A percentile compares a stretch with the other conserved stretches of the same genome.
Evolutionary conservation across 2,329 filamentous ascomycete species (phyloP).

Genomic region (Corynespora cassiicola): DNA sequence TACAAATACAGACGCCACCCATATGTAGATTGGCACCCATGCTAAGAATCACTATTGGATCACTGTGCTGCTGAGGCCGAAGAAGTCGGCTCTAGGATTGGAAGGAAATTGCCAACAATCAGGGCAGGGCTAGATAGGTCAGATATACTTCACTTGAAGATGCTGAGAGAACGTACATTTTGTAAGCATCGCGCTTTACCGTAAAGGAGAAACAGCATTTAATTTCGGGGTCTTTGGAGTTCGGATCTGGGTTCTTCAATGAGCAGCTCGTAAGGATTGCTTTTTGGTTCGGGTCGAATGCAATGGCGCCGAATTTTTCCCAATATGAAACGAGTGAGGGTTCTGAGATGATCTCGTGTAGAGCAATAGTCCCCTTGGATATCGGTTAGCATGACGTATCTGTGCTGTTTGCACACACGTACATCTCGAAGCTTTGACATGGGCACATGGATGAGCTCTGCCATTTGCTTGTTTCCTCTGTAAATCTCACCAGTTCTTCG

Average conservation of each 20-base stretch:
- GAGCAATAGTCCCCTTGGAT: slow-evolving; percentile 86
- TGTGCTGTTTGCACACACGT: slow-evolving; percentile 47
- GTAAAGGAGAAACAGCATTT: slow-evolving; percentile 98
- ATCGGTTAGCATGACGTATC: slow-evolving; percentile 15
- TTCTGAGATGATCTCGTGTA: slow-evolving; percentile 95
- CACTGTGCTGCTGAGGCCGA: slow-evolving; percentile 11
- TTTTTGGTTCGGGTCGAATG: slow-evolving; percentile 92
- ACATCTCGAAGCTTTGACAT: slow-evolving; percentile 92
- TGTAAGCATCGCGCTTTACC: slow-evolving; percentile 91
- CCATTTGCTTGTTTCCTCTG: slow-evolving; percentile 98
- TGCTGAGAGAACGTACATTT: slow-evolving; percentile 73
- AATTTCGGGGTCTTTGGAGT: slow-evolving; percentile 74
- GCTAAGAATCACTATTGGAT: too few species aligned
- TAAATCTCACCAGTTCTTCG: slow-evolving; percentile 96
- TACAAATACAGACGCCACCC: slow-evolving; percentile 3
- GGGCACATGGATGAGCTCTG: slow-evolving; percentile 89
- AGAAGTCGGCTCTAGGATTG: slow-evolving; percentile 66
- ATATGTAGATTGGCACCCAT: slow-evolving; percentile 4
- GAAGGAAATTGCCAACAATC: slow-evolving; percentile 96
- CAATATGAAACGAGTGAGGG: slow-evolving; percentile 95
- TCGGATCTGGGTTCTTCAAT: slow-evolving; percentile 73
- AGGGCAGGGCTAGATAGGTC: slow-evolving; percentile 71
- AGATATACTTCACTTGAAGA: slow-evolving; percentile 27
- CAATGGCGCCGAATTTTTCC: slow-evolving; percentile 98
- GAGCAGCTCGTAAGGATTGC: slow-evolving; percentile 93